A percentile compares a stretch with the other conserved stretches of the same genome.
These are phyloP conservation scores for Hypoxylon rubiginosum DNA, from an alignment of 2,329 filamentous ascomycete genomes.

Conservation along the genomic window DNA sequence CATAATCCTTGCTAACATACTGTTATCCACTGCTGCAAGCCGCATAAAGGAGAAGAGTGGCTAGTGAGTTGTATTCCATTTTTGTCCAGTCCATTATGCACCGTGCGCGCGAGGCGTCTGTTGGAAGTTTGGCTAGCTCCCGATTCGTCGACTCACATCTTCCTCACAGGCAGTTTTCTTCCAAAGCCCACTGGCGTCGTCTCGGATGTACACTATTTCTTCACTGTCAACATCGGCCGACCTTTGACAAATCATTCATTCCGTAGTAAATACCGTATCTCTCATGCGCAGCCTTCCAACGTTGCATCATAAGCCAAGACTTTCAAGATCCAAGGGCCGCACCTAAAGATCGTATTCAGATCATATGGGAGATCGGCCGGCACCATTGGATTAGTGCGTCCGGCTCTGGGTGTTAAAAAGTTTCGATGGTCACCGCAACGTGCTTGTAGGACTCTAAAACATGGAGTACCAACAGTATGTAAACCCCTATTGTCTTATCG, in stretches of 20 bases:
- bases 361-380: slow-evolving; percentile 32
- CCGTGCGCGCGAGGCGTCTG: slow-evolving; percentile 29
- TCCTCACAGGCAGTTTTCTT: neutral
- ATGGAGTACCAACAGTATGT: neutral
- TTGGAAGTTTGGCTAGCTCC: slow-evolving; percentile 18
- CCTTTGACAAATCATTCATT: slow-evolving; percentile 20
- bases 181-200: neutral
- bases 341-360: slow-evolving; percentile 36
- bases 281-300: slow-evolving; percentile 12
- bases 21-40: slow-evolving; percentile 31
- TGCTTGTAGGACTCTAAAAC: no score
- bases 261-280: slow-evolving; percentile 4
- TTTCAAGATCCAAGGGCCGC: slow-evolving; percentile 15
- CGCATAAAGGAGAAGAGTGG: slow-evolving; percentile 40
- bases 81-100: slow-evolving; percentile 33
- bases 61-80: slow-evolving; percentile 30
- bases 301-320: slow-evolving; percentile 27
- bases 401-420: slow-evolving; percentile 10
- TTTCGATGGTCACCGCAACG: no score
- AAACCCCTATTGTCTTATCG: neutral
- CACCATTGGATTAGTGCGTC: slow-evolving; percentile 19
- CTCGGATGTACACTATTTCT: neutral
- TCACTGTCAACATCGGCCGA: slow-evolving; percentile 1
- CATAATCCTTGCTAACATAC: slow-evolving; percentile 22
- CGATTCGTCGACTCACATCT: slow-evolving; percentile 28